These are phyloP conservation scores for Magnaporthiopsis incrustans DNA, from an alignment of 2,329 filamentous ascomycete genomes.

Conservation along the genomic window DNA sequence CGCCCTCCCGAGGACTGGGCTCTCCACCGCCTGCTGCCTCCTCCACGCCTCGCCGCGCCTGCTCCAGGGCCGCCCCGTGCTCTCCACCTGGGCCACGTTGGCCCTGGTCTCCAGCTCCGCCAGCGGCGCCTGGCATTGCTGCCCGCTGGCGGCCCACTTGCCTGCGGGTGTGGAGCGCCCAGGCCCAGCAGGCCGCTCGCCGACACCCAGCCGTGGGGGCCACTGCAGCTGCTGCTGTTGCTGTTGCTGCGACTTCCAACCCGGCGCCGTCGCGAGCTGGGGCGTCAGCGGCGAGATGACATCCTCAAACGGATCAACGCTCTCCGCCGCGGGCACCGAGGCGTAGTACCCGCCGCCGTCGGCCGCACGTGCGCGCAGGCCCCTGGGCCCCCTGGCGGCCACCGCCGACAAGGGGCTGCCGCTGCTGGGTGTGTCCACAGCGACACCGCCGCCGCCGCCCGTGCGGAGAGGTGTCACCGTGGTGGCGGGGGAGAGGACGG, in stretches of 20 bases:
- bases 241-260: not conserved
- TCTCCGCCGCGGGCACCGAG: not conserved
- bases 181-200: too few species aligned
- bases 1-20: conserved; percentile 5
- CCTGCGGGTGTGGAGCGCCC: not conserved
- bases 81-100: conserved; percentile 4
- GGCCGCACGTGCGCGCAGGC: not conserved
- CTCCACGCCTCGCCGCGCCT: not conserved
- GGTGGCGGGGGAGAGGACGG: not conserved
- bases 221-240: not conserved
- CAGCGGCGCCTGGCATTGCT: not conserved
- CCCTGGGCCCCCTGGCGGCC: not conserved
- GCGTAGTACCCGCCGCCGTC: not conserved
- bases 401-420: not conserved
- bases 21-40: conserved; percentile 6
- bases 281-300: not conserved
- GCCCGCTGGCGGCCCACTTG: not conserved
- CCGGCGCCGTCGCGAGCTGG: not conserved
- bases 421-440: not conserved
- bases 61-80: not conserved
- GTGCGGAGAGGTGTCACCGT: not conserved
- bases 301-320: not conserved
- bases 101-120: conserved; percentile 7
- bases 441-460: too few species aligned
- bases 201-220: not conserved